Evolutionary conservation across 2,329 filamentous ascomycete species (phyloP).

Genomic region (Aspergillus sp.): DNA sequence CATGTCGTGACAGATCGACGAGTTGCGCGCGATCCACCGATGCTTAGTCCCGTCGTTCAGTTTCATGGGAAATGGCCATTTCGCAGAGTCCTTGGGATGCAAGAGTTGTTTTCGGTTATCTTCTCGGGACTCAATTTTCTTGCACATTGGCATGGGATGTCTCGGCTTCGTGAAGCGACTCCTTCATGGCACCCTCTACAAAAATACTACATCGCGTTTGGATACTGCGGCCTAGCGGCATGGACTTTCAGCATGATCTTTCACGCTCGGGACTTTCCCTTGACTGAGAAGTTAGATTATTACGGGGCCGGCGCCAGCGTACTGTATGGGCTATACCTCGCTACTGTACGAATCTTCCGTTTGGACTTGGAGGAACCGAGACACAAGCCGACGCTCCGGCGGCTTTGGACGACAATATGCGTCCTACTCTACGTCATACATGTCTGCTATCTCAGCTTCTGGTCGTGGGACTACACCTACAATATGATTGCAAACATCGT

Average conservation of each 20-base stretch:
- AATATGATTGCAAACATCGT: conserved; percentile 96
- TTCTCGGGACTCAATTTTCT: conserved; percentile 91
- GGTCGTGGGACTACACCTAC: conserved; percentile 93
- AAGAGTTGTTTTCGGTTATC: conserved; percentile 90
- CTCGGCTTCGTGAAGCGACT: conserved; percentile 67
- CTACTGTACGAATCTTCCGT: conserved; percentile 77
- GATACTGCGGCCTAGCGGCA: conserved; percentile 75
- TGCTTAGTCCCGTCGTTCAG: conserved; percentile 72
- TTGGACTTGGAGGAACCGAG: conserved; percentile 62
- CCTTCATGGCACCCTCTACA: conserved; percentile 73
- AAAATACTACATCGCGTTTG: conserved; percentile 76
- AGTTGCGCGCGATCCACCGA: conserved; percentile 62
- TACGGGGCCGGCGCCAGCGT: conserved; percentile 89
- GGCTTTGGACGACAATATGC: conserved; percentile 76
- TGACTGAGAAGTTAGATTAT: conserved; percentile 95
- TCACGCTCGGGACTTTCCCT: conserved; percentile 79
- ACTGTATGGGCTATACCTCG: conserved; percentile 87
- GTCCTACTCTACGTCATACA: conserved; percentile 70
- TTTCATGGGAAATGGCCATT: conserved; percentile 99
- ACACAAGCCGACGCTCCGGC: conserved; percentile 56
- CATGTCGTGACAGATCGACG: conserved; percentile 80
- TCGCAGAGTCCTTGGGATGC: conserved; percentile 82
- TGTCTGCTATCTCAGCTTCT: conserved; percentile 78
- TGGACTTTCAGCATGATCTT: conserved; percentile 92
- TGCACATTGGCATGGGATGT: conserved; percentile 77